A percentile compares a stretch with the other conserved stretches of the same genome.
Evolutionary conservation across 441 rosid species (phyloP).

Genomic region (Adansonia gregorii): DNA sequence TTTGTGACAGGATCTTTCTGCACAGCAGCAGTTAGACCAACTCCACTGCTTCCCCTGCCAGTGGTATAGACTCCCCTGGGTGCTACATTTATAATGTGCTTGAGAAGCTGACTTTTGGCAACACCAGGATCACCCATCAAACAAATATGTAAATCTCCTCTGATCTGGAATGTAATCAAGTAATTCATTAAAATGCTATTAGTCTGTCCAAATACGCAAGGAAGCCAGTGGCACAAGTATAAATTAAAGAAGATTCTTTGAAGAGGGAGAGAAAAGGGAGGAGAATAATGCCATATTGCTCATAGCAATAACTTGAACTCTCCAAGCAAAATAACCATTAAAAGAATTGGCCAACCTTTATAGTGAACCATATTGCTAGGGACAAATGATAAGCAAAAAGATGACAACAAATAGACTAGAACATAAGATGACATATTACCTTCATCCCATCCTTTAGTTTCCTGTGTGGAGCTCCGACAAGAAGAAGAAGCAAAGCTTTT

Average conservation of each 20-base stretch:
- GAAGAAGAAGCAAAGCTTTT: conserved; percentile 94
- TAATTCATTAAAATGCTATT: neutral
- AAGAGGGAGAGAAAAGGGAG: neutral
- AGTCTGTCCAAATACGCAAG: neutral
- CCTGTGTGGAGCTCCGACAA: conserved; percentile 98
- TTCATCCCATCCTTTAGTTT: conserved; percentile 98
- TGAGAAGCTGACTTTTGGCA: conserved; percentile 99
- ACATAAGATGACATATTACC: conserved; percentile 46
- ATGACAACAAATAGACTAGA: conserved; percentile 9
- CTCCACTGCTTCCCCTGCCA: conserved; percentile 99
- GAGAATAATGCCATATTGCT: neutral
- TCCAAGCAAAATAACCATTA: neutral
- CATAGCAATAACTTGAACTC: neutral
- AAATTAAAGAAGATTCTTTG: conserved; percentile 14
- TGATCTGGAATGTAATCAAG: conserved; percentile 59
- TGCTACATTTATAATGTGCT: conserved; percentile 97
- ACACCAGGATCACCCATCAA: conserved; percentile 99
- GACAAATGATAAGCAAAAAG: conserved; percentile 10
- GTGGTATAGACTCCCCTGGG: conserved; percentile 98
- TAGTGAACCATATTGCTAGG: neutral
- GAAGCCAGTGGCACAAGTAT: neutral
- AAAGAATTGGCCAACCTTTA: neutral
- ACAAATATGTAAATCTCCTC: conserved; percentile 98
- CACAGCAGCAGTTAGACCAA: conserved; percentile 99
- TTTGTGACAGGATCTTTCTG: conserved; percentile 97